phyloP scores from a whole-genome alignment of 495 filamentous ascomycete species.

The Neurospora sp. region DNA sequence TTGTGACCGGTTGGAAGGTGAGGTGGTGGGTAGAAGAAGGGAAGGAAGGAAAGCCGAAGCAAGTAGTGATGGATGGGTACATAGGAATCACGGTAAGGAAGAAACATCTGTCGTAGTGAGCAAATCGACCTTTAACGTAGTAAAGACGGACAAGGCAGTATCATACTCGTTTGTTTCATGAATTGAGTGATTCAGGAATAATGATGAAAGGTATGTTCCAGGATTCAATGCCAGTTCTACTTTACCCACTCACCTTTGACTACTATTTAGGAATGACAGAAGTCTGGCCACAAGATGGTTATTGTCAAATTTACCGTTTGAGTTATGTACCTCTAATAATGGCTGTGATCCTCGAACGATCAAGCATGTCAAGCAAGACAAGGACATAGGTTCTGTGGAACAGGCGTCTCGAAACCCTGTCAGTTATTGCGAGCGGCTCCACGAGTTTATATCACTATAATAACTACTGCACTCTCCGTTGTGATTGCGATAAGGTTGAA shows the following conservation, averaged over 20 bases:
- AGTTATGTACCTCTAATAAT: background rate
- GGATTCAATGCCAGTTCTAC: background rate
- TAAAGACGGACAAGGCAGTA: background rate
- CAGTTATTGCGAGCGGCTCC: background rate
- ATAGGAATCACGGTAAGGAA: background rate
- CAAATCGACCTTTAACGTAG: background rate
- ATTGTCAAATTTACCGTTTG: background rate
- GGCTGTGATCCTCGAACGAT: background rate
- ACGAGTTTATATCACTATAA: background rate
- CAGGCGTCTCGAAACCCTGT: background rate
- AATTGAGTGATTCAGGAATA: background rate
- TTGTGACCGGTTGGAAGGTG: background rate
- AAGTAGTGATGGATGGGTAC: background rate
- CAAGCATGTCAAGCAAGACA: background rate
- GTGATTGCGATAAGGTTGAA: background rate
- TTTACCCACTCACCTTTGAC: background rate
- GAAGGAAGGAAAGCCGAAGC: background rate
- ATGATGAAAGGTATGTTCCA: background rate
- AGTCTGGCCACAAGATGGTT: background rate
- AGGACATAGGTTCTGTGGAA: background rate
- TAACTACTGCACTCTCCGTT: background rate
- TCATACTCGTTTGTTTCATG: background rate
- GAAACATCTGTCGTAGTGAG: background rate
- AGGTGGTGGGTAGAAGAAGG: background rate
- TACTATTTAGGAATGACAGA: background rate